Base-by-base conservation (phyloP, 1,284 basidiomycete genomes). In the Amylostereum chailletii region DNA sequence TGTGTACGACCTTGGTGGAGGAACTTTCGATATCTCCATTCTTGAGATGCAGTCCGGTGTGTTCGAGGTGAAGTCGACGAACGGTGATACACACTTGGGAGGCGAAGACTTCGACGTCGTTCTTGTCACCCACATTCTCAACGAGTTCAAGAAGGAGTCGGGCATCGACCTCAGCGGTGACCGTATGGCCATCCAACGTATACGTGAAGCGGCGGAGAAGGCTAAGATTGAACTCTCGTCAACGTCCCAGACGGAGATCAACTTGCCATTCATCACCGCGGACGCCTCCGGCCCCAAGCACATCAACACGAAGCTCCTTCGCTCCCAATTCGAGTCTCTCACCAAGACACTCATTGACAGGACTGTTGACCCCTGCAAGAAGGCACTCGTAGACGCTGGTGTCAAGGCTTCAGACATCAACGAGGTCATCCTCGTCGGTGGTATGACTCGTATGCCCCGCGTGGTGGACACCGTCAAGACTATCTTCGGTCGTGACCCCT, bases 11-110 rank as follows among this genome's bases (percentile, higher is more conserved):
- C 86, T 97, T 51, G 94, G 94, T 70, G 94, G 94, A 70, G 94
- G 94, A 71, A 97, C 94, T 48, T 98, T 97, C 69, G 94, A 98
- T 91, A 90, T 98, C 61, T 98, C 95, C 34, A 94, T 99, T 58
- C 77, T 98, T 42, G 93, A 97, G 73, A 98, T 98, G 91, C 92
- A 96, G 70, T 94, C 96, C 72, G 95, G 95, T 60, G 94, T 99
- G 29, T 99, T 98, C 68, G 95, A 98, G 69, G 95, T 99, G 66
- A 97, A 97, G 77, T 97, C 95, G 1, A 99, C 95, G 57, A 97
- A 97, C 66, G 95, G 95, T 71, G 94, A 99, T 70, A 98, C 95
- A 29, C 95, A 99, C 68, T 83, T 99, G 53, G 95, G 95, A 71
- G 95, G 95, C 67, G 95, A 99, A 71, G 95, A 99, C 71, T 98